These are phyloP conservation scores for Phycomyces blakesleeanus DNA, from an alignment of 192 early-diverging fungal species.

Conservation along the genomic window DNA sequence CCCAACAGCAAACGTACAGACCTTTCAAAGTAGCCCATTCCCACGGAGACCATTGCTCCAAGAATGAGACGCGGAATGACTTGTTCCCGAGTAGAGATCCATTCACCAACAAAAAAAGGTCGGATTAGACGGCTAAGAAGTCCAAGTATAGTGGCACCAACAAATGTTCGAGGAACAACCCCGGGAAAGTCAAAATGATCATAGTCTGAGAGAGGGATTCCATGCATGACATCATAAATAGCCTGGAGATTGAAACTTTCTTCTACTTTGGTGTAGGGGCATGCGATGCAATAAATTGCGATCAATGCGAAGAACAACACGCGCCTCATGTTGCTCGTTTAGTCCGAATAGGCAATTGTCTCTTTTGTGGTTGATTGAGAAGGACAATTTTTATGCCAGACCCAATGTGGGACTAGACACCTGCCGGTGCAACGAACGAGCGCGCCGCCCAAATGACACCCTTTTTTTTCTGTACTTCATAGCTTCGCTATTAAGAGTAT, in stretches of 20 bases:
- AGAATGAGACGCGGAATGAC: conserved; percentile 45
- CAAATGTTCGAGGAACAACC: conserved; percentile 91
- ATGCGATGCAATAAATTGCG: conserved; percentile 36
- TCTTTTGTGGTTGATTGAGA: conserved; percentile 2
- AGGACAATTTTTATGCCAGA: no score
- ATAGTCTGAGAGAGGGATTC: conserved; percentile 42
- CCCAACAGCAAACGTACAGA: conserved; percentile 61
- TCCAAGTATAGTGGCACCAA: conserved; percentile 72
- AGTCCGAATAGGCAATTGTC: not conserved
- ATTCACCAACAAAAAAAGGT: conserved; percentile 2
- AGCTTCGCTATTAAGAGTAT: no score
- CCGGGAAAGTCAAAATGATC: conserved; percentile 93
- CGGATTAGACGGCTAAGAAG: conserved; percentile 43
- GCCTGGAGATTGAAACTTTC: conserved; percentile 97
- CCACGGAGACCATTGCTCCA: conserved; percentile 44
- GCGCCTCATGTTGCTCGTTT: conserved; percentile 16
- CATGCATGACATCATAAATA: conserved; percentile 78
- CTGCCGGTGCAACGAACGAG: not conserved
- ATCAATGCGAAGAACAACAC: conserved; percentile 23
- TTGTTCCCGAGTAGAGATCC: conserved; percentile 8
- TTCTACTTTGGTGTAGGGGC: conserved; percentile 93
- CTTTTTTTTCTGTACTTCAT: conserved; percentile 5
- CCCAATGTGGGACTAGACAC: no score
- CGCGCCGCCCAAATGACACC: no score
- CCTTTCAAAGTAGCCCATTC: conserved; percentile 49